phyloP scores from a whole-genome alignment of 176 grass and related monocot species.

The sorghum (Sorghum bicolor) region Sorghum_bicolor_NCBIv3 NC_012875.2:59774001-59774500 shows the following conservation, averaged over 20 bases:
- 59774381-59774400: conserved; percentile 74
- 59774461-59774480: conserved; percentile 82
- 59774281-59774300: conserved; percentile 85
- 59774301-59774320: conserved; percentile 89
- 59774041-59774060: neutral
- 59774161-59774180: conserved; percentile 53
- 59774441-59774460: conserved; percentile 77
- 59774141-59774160: conserved; percentile 42
- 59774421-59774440: conserved; percentile 58
- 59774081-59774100: conserved; percentile 5
- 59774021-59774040: neutral
- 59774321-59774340: conserved; percentile 77
- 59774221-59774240: conserved; percentile 71
- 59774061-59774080: conserved; percentile 10
- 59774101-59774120: neutral
- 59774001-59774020: neutral
- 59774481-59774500: conserved; percentile 43
- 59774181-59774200: conserved; percentile 57
- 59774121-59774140: neutral
- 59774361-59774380: conserved; percentile 67
- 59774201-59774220: conserved; percentile 73
- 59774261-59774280: conserved; percentile 49
- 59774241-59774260: conserved; percentile 77
- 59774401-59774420: conserved; percentile 65
- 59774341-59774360: conserved; percentile 78